A percentile compares a stretch with the other conserved stretches of the same genome.
Evolutionary conservation across 1,139 yeast species (phyloP).

Genomic region (Yamadazyma triangularis): DNA sequence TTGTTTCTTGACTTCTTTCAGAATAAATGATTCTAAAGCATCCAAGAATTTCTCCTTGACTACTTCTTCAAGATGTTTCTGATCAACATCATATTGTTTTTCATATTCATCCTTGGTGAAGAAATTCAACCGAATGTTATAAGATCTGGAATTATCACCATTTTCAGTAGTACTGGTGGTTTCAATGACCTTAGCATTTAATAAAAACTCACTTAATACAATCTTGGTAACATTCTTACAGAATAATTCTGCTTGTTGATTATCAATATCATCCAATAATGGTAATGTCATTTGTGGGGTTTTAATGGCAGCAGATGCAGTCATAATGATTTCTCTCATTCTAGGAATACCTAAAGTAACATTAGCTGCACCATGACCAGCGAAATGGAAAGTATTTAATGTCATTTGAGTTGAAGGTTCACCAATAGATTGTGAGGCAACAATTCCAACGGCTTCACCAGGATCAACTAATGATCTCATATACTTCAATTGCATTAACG

Average conservation of each 20-base stretch:
- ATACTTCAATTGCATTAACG: slow-evolving; percentile 96
- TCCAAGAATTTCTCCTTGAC: slow-evolving; percentile 62
- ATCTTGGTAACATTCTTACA: slow-evolving; percentile 88
- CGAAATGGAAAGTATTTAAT: slow-evolving; percentile 97
- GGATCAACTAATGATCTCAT: slow-evolving; percentile 95
- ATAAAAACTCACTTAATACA: slow-evolving; percentile 82
- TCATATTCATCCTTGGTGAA: slow-evolving; percentile 75
- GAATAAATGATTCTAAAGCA: slow-evolving; percentile 66
- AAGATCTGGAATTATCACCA: slow-evolving; percentile 62
- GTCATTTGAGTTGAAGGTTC: slow-evolving; percentile 99
- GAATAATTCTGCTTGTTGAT: slow-evolving; percentile 87
- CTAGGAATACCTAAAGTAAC: slow-evolving; percentile 99
- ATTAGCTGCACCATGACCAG: slow-evolving; percentile 99
- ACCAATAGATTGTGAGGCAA: slow-evolving; percentile 98
- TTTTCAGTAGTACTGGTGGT: slow-evolving; percentile 61
- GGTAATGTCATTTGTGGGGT: slow-evolving; percentile 99
- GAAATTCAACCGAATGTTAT: slow-evolving; percentile 69
- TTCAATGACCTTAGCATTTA: slow-evolving; percentile 81
- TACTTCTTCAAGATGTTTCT: slow-evolving; percentile 70
- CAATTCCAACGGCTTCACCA: slow-evolving; percentile 97
- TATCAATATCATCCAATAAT: slow-evolving; percentile 69
- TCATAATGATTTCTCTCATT: slow-evolving; percentile 99
- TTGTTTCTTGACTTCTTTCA: slow-evolving; percentile 82
- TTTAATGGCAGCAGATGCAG: slow-evolving; percentile 90
- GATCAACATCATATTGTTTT: slow-evolving; percentile 82